Evolutionary conservation across 176 grass and related monocot species (phyloP).

Genomic region (Phragmites australis): DNA sequence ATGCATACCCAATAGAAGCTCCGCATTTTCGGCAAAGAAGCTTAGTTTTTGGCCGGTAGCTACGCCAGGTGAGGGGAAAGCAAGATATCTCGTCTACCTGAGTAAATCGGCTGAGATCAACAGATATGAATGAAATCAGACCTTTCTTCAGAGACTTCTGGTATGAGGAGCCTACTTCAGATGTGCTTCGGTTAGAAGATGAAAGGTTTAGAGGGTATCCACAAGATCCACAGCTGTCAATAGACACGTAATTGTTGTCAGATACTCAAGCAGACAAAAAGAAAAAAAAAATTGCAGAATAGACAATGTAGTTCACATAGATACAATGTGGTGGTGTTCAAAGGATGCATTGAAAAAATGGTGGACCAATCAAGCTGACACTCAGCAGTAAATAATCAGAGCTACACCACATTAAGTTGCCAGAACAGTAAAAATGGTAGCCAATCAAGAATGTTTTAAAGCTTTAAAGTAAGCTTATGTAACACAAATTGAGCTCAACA

Average conservation of each 20-base stretch:
- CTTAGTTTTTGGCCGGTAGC: slow-evolving; percentile 62
- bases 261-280: slow-evolving; percentile 1
- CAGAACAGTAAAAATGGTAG: too few relatives aligned
- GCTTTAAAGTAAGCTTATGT: too few relatives aligned
- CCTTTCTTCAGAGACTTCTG: slow-evolving; percentile 66
- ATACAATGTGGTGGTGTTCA: background rate
- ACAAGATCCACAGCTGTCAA: slow-evolving; percentile 61
- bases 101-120: slow-evolving; percentile 72
- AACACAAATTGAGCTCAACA: too few relatives aligned
- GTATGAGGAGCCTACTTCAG: slow-evolving; percentile 50
- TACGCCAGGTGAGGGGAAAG: slow-evolving; percentile 48
- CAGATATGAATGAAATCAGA: slow-evolving; percentile 52
- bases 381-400: slow-evolving; percentile 13
- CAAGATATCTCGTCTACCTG: slow-evolving; percentile 60
- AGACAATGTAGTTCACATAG: background rate
- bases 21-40: slow-evolving; percentile 73
- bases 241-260: slow-evolving; percentile 32
- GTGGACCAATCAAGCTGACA: background rate
- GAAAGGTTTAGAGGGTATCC: slow-evolving; percentile 63
- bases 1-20: slow-evolving; percentile 48
- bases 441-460: too few relatives aligned
- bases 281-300: background rate
- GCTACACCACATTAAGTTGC: too few relatives aligned
- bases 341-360: background rate
- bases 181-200: slow-evolving; percentile 62